Conservation (phyloP, 371 early-diverging fungal species). For the Globomyces sp. region DNA sequence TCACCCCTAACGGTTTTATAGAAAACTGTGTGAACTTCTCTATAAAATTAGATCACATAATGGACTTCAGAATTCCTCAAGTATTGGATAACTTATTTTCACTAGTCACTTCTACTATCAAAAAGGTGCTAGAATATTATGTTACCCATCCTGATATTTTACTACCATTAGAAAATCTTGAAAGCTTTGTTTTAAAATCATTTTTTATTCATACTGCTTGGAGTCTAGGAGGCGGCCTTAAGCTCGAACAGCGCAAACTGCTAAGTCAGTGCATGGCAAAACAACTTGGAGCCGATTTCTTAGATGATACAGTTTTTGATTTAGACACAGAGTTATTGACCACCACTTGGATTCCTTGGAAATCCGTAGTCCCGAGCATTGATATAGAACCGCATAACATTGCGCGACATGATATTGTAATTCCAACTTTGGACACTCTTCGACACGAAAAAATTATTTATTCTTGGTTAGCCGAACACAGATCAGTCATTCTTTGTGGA, state of each 20-base stretch:
- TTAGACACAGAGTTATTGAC: constrained; percentile 79
- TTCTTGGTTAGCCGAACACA: constrained; percentile 93
- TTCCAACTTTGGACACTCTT: constrained; percentile 97
- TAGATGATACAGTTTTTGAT: constrained; percentile 81
- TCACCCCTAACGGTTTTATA: constrained; percentile 75
- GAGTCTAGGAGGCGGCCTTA: constrained; percentile 94
- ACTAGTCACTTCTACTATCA: constrained; percentile 83
- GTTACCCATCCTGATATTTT: constrained; percentile 90
- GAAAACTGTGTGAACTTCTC: constrained; percentile 71
- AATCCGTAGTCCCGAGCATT: constrained; percentile 83
- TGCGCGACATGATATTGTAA: constrained; percentile 88
- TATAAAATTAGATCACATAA: constrained; percentile 81
- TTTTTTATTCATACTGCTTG: constrained; percentile 84
- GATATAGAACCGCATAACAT: constrained; percentile 97
- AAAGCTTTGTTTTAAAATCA: constrained; percentile 77
- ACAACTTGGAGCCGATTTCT: constrained; percentile 61
- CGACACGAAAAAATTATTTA: constrained; percentile 95
- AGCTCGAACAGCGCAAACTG: constrained; percentile 68
- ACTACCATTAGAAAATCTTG: constrained; percentile 72
- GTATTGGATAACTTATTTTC: constrained; percentile 87
- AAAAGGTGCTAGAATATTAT: constrained; percentile 86
- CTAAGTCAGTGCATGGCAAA: constrained; percentile 34
- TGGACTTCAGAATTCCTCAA: constrained; percentile 93
- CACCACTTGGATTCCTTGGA: constrained; percentile 91
- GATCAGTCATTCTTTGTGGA: constrained; percentile 94